Conservation (phyloP, 345 rosid species). For the Corchorus olitorius region DNA sequence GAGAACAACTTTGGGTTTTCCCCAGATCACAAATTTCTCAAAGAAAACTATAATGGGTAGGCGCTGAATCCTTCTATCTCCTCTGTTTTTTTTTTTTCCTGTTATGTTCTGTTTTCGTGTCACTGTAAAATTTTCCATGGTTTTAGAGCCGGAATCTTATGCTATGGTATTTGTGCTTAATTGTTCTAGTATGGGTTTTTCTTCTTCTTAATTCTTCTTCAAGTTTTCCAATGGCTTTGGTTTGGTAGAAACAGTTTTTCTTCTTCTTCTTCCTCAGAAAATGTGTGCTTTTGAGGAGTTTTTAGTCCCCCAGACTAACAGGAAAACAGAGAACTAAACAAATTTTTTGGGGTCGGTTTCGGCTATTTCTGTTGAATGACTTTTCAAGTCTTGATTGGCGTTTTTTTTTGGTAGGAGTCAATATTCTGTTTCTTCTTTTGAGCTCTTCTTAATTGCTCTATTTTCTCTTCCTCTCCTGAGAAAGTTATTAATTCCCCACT, state of each 20-base stretch:
- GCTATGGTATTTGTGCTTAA: constrained; percentile 28
- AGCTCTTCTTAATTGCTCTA: neutral
- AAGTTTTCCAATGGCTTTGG: constrained; percentile 11
- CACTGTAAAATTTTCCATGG: neutral
- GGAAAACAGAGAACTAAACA: constrained; percentile 18
- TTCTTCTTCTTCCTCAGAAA: neutral
- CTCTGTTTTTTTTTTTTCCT: constrained; percentile 25
- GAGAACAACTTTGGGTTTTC: constrained; percentile 21
- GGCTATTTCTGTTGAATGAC: constrained; percentile 4
- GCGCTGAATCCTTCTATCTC: constrained; percentile 24
- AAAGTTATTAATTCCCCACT: neutral
- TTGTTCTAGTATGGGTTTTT: constrained; percentile 11
- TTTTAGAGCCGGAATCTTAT: constrained; percentile 12
- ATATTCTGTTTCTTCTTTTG: constrained; percentile 4
- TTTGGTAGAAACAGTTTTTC: neutral
- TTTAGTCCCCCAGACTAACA: neutral
- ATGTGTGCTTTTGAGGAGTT: neutral
- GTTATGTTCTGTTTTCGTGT: constrained; percentile 7
- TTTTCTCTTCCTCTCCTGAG: neutral
- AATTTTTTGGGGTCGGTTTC: constrained; percentile 2
- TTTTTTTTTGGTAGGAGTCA: constrained; percentile 19
- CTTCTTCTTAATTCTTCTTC: neutral
- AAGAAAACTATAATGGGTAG: constrained; percentile 52
- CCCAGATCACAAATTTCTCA: constrained; percentile 27
- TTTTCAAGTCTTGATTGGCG: constrained; percentile 14